Evolutionary conservation across 306 rosid species (phyloP), one percentile per base, ranked within the genome.

Genomic region (Alnus glutinosa): DNA sequence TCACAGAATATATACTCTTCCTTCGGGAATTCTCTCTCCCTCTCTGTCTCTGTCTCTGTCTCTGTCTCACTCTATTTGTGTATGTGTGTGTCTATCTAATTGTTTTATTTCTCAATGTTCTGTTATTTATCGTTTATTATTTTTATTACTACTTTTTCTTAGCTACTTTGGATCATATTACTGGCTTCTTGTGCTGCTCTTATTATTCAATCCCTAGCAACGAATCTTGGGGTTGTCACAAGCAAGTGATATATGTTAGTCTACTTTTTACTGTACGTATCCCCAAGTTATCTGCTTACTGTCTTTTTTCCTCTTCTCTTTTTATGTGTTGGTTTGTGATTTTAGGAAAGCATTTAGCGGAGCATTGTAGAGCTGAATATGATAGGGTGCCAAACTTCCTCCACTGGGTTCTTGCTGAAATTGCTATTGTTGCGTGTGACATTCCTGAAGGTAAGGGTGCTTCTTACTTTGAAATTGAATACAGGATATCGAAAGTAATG

Each of bases 141-240:
- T 23, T 62, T 80, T 59, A 55, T 77, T 74, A 10, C 52, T 49
- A 11, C 71, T 9, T 16, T 32, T 37, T 66, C 49, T 34, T 88
- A 95, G 99, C 77, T 95, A 82, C 98, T 95, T 77, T 95, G 99
- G 99, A 91, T 95, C 83, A 95, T 95, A 84, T 85, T 95, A 85
- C 87, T 93, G 79, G 97, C 99, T 73, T 95, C 99, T 1, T 89
- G 92, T 84, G 96, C 97, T 78, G 99, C 99, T 85, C 96, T 95
- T 16, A 48, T 93, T 52, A 95, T 95, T 81, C 99, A 93, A 80
- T 86, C 99, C 66, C 83, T 95, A 83, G 97, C 99, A 70, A 98
- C 99, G 70, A 95, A 93, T 89, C 92, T 95, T 9, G 99, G 99
- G 85, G 99, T 95, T 55, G 98, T 93, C 77, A 95, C 99, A 39